Base-by-base conservation (phyloP, 2,329 filamentous ascomycete genomes). In the Fusarium ramigenum region DNA sequence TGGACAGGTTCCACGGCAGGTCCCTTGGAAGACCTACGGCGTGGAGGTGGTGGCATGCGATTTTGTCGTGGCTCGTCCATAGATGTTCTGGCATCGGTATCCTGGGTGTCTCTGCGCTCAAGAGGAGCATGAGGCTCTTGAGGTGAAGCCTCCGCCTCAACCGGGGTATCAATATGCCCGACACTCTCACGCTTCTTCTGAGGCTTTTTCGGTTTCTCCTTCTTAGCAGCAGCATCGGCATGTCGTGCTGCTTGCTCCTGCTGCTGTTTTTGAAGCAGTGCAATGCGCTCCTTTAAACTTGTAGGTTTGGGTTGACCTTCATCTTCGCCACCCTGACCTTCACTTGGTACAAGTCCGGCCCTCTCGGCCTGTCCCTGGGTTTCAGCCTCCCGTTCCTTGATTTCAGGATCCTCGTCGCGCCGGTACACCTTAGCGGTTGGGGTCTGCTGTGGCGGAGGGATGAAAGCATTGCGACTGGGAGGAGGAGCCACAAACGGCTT, bases 401-500 rank as follows among this genome's bases (percentile, higher is more conserved):
- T 87, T 77, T 91, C 89, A 1, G 94, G 93, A 73, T 98, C 95
- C 80, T 98, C 96, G 12, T 98, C 95, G 52, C 96, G 89, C 61
- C 91, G 90, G 80, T 98, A 97, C 28, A 95, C 82, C 83, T 92
- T 97, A 53, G 92, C 87, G 9, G 92, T 88, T 2, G 92, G 91
- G 21, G 88, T 84, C 70, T 96, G 93, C 28, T 91, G 90, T 36
- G 88, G 87, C 8, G 93, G 91, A 30, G 96, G 94, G 15, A 99
- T 88, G 78, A 94, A 99, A 30, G 96, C 93, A 84, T 98, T 93
- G 75, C 94, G 93, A 82, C 95, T 97, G 2, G 96, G 96, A 23
- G 96, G 96, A 58, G 96, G 95, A 7, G 96, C 94, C 63, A 99
- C 95, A 78, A 98, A 99, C 1, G 96, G 95, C 83, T 98, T 98